Percentiles rank a stretch among this genome's conserved stretches.
These are phyloP conservation scores for Kodamaea fukazawae DNA, from an alignment of 805 yeast genomes.

Conservation along the genomic window DNA sequence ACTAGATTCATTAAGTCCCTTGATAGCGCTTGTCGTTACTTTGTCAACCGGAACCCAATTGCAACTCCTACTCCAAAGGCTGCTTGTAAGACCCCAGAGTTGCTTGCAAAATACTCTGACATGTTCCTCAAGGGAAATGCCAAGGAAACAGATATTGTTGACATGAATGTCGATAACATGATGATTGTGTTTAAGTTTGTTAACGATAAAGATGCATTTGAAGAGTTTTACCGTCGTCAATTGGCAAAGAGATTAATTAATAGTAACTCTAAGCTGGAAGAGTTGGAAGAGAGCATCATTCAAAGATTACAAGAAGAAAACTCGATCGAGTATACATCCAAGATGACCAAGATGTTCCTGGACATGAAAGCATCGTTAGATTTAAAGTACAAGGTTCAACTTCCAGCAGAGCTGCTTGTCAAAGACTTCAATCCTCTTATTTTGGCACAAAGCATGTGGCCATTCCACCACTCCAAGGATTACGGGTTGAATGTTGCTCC, in stretches of 20 bases:
- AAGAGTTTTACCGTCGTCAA: conserved; percentile 84
- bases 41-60: conserved; percentile 77
- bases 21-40: conserved; percentile 83
- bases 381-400: conserved; percentile 58
- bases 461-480: conserved; percentile 48
- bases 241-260: conserved; percentile 87
- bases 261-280: conserved; percentile 81
- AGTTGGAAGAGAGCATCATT: conserved; percentile 79
- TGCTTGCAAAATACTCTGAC: conserved; percentile 87
- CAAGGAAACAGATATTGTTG: conserved; percentile 63
- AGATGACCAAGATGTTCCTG: conserved; percentile 92
- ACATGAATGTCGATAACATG: conserved; percentile 78
- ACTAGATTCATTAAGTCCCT: conserved; percentile 80
- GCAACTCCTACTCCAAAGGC: conserved; percentile 64
- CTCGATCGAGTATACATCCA: conserved; percentile 88
- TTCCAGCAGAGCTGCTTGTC: conserved; percentile 33
- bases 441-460: conserved; percentile 92
- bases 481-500: conserved; percentile 57
- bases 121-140: conserved; percentile 72
- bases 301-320: conserved; percentile 85
- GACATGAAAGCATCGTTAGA: conserved; percentile 86
- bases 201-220: conserved; percentile 94
- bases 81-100: conserved; percentile 83
- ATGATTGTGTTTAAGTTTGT: conserved; percentile 84
- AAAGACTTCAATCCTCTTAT: conserved; percentile 66